Base-by-base conservation (phyloP, 352 stramenopile species). In the Globisporangium apiculatum region DNA sequence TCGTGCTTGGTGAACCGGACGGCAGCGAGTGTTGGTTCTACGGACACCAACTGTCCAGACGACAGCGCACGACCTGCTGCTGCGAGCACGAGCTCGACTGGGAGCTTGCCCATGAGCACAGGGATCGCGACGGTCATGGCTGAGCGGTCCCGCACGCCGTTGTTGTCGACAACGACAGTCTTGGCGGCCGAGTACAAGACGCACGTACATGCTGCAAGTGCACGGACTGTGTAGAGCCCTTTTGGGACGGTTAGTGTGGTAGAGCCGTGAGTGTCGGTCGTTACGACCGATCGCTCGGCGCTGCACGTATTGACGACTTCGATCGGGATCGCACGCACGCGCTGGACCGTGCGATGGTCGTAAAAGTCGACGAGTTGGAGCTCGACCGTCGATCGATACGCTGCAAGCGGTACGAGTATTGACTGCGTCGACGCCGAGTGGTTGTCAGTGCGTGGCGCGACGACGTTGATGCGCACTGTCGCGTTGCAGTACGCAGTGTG, bases 311-410 rank as follows among this genome's bases (percentile, higher is more conserved):
- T 68, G 7, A 69, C 73, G 41, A 89, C 72, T 51, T 76, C 55
- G 51, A 89, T 62, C 0, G 79, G 68, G 48, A 87, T 83, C 1
- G 64, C 68, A 24, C 61, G 66, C 4, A 87, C 61, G 24, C 62
- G 57, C 41, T 83, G 72, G 3, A 14, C 53, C 63, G 43, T 84
- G 61, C 47, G 80, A 31, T 31, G 73, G 14, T 86, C 60, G 43
- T 87, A 89, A 35, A 86, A 89, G 58, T 89, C 79, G 1, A 87
- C 77, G 10, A 87, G 58, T 53, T 89, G 79, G 42, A 89, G 68
- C 24, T 54, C 58, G 46, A 86, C 86, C 2, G 76, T 71, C 79
- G 75, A 89, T 11, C 68, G 76, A 61, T 76, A 89, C 6, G 69
- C 60, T 43, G 87, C 77, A 2, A 89, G 55, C 0, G 79, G 75